Evolutionary conservation across 495 filamentous ascomycete species (phyloP).

Genomic region (Talaromyces adpressus): DNA sequence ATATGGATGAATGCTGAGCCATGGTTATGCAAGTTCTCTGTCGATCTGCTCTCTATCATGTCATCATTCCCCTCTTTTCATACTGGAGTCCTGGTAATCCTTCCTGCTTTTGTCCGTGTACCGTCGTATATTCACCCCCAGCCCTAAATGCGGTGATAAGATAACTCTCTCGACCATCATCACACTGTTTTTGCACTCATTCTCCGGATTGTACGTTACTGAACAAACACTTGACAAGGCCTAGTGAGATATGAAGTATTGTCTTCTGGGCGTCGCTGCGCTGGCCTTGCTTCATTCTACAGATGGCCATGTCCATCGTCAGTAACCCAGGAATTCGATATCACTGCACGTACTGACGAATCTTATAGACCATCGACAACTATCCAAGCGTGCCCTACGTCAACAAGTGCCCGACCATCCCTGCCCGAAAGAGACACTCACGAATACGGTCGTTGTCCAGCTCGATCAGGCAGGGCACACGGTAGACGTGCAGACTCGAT

Average conservation of each 20-base stretch:
- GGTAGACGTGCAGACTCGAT: background rate
- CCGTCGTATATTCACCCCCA: background rate
- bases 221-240: too few species aligned
- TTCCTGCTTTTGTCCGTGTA: background rate
- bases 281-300: slow-evolving; percentile 25
- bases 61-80: background rate
- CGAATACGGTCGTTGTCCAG: slow-evolving; percentile 46
- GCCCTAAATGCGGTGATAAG: background rate
- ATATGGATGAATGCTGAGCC: background rate
- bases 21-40: background rate
- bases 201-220: too few species aligned
- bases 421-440: background rate
- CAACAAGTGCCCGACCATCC: slow-evolving; percentile 22
- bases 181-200: background rate
- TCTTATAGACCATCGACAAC: background rate
- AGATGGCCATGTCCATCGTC: slow-evolving; percentile 39
- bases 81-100: background rate
- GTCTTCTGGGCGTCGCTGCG: slow-evolving; percentile 9
- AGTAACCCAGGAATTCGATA: background rate
- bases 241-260: background rate
- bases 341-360: background rate
- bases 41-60: background rate
- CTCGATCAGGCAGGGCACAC: slow-evolving; percentile 54
- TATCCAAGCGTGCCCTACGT: slow-evolving; percentile 7
- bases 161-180: background rate